Percentiles rank a stretch among this genome's conserved stretches.
phyloP scores from a whole-genome alignment of 768 basidiomycete species.

The Leucosporidium creatinivorum region DNA sequence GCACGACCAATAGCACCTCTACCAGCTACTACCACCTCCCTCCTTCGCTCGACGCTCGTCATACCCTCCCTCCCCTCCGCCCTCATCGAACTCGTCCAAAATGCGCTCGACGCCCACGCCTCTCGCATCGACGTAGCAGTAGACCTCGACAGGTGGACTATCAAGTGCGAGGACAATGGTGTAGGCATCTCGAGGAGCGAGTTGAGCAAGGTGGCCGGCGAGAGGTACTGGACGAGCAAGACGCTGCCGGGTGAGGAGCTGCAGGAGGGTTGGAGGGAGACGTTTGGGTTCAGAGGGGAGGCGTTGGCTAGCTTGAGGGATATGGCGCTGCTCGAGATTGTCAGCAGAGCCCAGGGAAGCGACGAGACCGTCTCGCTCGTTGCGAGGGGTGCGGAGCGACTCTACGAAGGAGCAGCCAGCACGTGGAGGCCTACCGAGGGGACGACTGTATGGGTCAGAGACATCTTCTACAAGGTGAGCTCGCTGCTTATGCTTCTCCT shows the following conservation, averaged over 20 bases:
- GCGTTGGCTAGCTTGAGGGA: constrained; percentile 79
- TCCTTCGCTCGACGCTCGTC: constrained; percentile 73
- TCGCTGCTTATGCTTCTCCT: too few relatives aligned
- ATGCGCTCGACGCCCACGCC: constrained; percentile 75
- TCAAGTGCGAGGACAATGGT: constrained; percentile 83
- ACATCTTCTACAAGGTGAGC: constrained; percentile 68
- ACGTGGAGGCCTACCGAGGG: constrained; percentile 46
- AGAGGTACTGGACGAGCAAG: constrained; percentile 53
- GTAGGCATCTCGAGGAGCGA: constrained; percentile 60
- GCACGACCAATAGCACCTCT: constrained; percentile 44
- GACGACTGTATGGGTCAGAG: constrained; percentile 73
- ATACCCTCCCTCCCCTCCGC: constrained; percentile 73
- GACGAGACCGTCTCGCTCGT: constrained; percentile 65
- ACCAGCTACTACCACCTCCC: constrained; percentile 54
- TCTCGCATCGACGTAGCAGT: constrained; percentile 62
- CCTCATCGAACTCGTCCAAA: constrained; percentile 79
- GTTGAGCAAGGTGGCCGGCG: constrained; percentile 51
- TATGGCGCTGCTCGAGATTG: constrained; percentile 70
- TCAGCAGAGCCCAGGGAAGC: constrained; percentile 48
- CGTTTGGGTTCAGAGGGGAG: constrained; percentile 26
- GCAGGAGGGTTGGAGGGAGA: background rate
- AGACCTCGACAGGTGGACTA: constrained; percentile 67
- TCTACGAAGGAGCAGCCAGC: constrained; percentile 5
- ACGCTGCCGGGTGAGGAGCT: background rate
- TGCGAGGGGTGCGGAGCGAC: constrained; percentile 37